Percentiles rank a stretch among this genome's conserved stretches.
Conservation (phyloP, 2,329 filamentous ascomycete species). For the Sarocladium oryzae region DNA sequence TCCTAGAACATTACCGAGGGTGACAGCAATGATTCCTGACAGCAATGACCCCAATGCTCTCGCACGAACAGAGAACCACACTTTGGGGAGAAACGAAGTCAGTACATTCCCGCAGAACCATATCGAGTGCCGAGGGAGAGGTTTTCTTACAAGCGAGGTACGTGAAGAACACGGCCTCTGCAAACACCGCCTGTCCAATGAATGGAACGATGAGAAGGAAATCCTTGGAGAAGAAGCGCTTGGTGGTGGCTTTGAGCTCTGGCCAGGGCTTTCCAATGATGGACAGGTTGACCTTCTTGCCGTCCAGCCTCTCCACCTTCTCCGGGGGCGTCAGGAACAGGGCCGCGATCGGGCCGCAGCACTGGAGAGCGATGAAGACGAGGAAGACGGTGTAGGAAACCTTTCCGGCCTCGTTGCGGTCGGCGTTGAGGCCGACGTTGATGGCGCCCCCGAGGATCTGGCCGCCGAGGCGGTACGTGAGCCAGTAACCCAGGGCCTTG, state of each 20-base stretch:
- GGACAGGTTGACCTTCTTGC: constrained; percentile 51
- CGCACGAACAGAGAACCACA: constrained; percentile 66
- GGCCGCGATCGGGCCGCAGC: constrained; percentile 56
- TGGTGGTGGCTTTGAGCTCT: constrained; percentile 54
- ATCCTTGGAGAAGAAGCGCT: constrained; percentile 49
- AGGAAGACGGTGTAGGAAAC: constrained; percentile 65
- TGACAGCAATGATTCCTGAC: constrained; percentile 60
- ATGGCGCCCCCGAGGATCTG: constrained; percentile 68
- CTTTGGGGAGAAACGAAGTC: constrained; percentile 14
- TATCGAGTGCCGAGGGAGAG: not conserved
- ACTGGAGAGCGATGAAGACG: constrained; percentile 65
- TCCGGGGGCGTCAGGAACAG: constrained; percentile 55
- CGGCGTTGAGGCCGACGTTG: constrained; percentile 59
- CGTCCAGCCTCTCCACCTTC: constrained; percentile 59
- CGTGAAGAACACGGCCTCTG: constrained; percentile 67
- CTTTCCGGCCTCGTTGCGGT: constrained; percentile 48
- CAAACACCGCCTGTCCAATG: constrained; percentile 65
- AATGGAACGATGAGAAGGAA: constrained; percentile 61
- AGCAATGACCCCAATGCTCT: constrained; percentile 66
- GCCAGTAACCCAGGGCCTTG: constrained; percentile 61
- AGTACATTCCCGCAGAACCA: not conserved
- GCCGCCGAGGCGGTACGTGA: constrained; percentile 50
- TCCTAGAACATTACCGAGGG: constrained; percentile 59
- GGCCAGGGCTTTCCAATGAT: constrained; percentile 49
- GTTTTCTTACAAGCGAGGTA: constrained; percentile 41